A percentile compares a stretch with the other conserved stretches of the same genome.
phyloP scores from a whole-genome alignment of 805 yeast genomes.

The Candida suzukii region DNA sequence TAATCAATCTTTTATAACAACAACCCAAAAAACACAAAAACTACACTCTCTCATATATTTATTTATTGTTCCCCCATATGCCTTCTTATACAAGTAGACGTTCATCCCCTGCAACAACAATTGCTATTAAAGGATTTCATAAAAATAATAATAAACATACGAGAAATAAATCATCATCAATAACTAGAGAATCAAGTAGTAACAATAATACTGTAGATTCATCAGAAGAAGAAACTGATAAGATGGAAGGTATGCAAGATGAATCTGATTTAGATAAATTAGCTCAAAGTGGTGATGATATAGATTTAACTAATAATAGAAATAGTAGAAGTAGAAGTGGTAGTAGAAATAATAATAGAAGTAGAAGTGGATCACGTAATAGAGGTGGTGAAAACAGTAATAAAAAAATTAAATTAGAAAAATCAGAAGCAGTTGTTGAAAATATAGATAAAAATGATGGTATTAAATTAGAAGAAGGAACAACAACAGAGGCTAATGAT shows the following conservation, averaged over 20 bases:
- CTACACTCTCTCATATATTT: no score
- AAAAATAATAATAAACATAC: not conserved
- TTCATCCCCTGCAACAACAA: not conserved
- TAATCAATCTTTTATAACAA: no score
- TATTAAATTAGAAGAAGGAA: conserved; percentile 3
- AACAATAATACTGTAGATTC: conserved; percentile 52
- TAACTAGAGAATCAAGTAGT: conserved; percentile 16
- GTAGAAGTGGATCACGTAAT: conserved; percentile 8
- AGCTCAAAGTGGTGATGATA: conserved; percentile 25
- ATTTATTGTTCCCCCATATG: no score
- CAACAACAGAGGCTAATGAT: conserved; percentile 6
- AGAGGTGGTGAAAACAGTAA: conserved; percentile 4
- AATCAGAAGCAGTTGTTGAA: conserved; percentile 4
- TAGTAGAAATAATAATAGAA: conserved; percentile 1
- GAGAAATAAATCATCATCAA: not conserved
- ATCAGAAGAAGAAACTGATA: conserved; percentile 90
- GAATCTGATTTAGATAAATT: conserved; percentile 42
- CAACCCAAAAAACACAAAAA: no score
- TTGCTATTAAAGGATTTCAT: not conserved
- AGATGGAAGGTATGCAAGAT: conserved; percentile 57
- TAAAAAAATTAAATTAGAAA: conserved; percentile 8
- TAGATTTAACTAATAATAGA: not conserved
- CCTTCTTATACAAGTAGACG: not conserved
- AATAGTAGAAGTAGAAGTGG: conserved; percentile 7
- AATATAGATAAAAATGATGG: conserved; percentile 11